Conservation (phyloP, 2,329 filamentous ascomycete genomes). For the Trematosphaeria pertusa region DNA sequence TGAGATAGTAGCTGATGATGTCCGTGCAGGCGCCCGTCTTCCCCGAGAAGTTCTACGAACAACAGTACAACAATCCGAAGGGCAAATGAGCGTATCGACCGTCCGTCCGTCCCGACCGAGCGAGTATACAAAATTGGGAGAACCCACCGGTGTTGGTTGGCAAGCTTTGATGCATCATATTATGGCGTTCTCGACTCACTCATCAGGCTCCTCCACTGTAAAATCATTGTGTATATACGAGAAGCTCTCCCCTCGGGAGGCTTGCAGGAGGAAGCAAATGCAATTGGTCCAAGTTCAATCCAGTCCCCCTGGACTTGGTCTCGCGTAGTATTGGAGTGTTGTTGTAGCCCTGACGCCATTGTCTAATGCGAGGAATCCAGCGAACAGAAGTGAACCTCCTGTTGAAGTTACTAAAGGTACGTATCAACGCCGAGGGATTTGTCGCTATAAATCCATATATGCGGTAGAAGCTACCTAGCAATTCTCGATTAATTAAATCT, state of each 20-base stretch:
- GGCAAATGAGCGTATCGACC: constrained; percentile 34
- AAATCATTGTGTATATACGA: background rate
- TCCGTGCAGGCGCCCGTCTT: constrained; percentile 26
- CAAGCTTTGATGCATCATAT: background rate
- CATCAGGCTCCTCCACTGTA: background rate
- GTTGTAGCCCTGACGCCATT: too few relatives aligned
- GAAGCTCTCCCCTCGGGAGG: too few relatives aligned
- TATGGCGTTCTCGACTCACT: background rate
- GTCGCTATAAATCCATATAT: too few relatives aligned
- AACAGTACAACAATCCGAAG: constrained; percentile 40
- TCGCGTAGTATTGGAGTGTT: too few relatives aligned
- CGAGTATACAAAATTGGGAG: background rate
- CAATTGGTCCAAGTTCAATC: background rate
- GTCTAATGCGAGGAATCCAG: too few relatives aligned
- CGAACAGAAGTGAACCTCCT: too few relatives aligned
- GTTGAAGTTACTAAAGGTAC: too few relatives aligned
- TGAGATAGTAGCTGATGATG: constrained; percentile 5
- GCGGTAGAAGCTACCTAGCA: too few relatives aligned
- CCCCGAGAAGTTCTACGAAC: constrained; percentile 42
- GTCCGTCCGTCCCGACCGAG: background rate
- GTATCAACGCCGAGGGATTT: too few relatives aligned
- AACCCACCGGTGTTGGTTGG: background rate
- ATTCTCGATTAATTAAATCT: too few relatives aligned
- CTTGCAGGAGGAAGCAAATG: background rate
- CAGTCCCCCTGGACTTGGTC: too few relatives aligned